Base-by-base conservation (phyloP, 2,329 filamentous ascomycete genomes). In the Trichophyton rubrum region DNA sequence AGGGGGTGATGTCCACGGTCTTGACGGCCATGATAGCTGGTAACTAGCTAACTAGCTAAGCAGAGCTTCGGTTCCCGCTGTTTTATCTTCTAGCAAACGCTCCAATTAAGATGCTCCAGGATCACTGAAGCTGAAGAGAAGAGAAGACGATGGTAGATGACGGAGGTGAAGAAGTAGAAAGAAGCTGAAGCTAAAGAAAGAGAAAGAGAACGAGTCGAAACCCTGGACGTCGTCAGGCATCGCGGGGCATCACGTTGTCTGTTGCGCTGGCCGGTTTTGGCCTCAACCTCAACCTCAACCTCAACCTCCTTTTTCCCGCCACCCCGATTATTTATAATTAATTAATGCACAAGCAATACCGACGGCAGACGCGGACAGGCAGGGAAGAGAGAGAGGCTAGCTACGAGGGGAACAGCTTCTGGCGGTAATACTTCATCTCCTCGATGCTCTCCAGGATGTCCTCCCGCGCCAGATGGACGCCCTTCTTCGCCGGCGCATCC, bases 401-500 rank as follows among this genome's bases (percentile, higher is more conserved):
- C 20, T 22, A 35, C 22, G 35, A 58, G 56, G 7, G 65, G 65
- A 68, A 71, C 95, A 95, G 60, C 95, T 81, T 17, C 76, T 77
- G 62, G 86, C 78, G 84, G 73, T 96, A 97, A 71, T 88, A 96
- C 68, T 78, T 84, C 60, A 92, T 92, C 77, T 99, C 93, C 60
- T 82, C 86, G 64, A 99, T 96, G 74, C 92, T 97, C 77, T 99
- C 93, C 63, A 96, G 73, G 61, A 99, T 96, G 73, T 99, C 93
- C 60, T 89, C 85, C 67, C 82, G 85, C 0, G 93, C 93, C 73
- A 92, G 84, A 76, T 99, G 93, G 58, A 85, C 77, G 41, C 82
- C 84, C 70, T 82, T 82, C 78, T 97, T 97, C 64, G 70, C 73
- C 11, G 92, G 91, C 30, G 82, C 84, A 51, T 78, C 77, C 60